Evolutionary conservation across 352 stramenopile species (phyloP).

Genomic region (Blastocystis sp.): DNA sequence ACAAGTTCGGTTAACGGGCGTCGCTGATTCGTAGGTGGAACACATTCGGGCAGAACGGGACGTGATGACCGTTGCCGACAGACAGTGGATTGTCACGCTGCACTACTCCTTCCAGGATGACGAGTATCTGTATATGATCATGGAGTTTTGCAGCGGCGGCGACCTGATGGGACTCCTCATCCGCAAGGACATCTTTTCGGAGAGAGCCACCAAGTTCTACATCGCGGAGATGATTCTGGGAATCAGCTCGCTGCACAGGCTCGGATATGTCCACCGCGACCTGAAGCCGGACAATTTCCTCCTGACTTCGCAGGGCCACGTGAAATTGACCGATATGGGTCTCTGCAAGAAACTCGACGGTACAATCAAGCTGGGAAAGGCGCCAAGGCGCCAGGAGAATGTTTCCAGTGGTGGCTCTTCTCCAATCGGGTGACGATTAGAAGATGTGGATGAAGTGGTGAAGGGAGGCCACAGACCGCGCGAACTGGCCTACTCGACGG

Average conservation of each 20-base stretch:
- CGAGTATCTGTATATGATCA: slow-evolving; percentile 86
- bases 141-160: slow-evolving; percentile 97
- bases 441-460: not conserved
- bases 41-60: slow-evolving; percentile 95
- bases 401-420: not conserved
- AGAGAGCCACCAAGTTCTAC: slow-evolving; percentile 88
- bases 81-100: slow-evolving; percentile 91
- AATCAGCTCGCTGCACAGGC: slow-evolving; percentile 92
- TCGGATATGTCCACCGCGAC: slow-evolving; percentile 92
- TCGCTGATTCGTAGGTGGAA: slow-evolving; percentile 82
- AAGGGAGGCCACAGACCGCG: slow-evolving; percentile 78
- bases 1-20: slow-evolving; percentile 73
- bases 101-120: slow-evolving; percentile 92
- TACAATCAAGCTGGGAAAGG: not conserved
- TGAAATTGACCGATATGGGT: slow-evolving; percentile 98
- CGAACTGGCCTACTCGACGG: slow-evolving; percentile 91
- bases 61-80: slow-evolving; percentile 91
- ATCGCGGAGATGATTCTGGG: slow-evolving; percentile 95
- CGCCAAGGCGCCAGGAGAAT: not conserved
- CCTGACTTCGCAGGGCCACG: slow-evolving; percentile 91
- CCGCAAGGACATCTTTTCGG: slow-evolving; percentile 91
- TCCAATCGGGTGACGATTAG: not conserved
- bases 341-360: slow-evolving; percentile 75
- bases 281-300: slow-evolving; percentile 86
- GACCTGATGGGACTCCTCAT: slow-evolving; percentile 99